Evolutionary conservation across 768 basidiomycete genomes (phyloP), one percentile per base, ranked within the genome.

Genomic region (Phaffia tasmanica): DNA sequence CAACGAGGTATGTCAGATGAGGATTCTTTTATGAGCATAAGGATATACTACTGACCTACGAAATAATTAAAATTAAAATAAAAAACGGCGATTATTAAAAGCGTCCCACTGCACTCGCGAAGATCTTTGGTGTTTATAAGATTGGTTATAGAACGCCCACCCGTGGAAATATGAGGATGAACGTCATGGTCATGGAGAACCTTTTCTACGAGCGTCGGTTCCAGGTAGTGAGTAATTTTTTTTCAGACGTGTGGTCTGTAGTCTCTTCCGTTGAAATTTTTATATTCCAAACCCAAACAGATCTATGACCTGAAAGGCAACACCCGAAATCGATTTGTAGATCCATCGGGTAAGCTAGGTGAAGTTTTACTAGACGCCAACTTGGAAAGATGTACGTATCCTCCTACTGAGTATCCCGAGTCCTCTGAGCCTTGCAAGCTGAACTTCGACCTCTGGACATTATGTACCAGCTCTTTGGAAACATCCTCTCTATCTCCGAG

Each of bases 281-380:
- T 18, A 25, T 64, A 55, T 15, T 16, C 19, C 32, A 18, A n/a
- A 32, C 59, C 3, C n/a, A 46, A 55, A 19, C 69, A 93, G 89
- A 92, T 97, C 55, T 99, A 94, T 74, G 95, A 99, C 74, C 79
- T 99, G 53, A 99, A 99, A 74, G 95, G 95, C 19, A 97, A 92
- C 19, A 92, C 86, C 18, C 82, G 95, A 55, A 95, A 95, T 74
- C 85, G 95, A 0, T 88, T 89, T 72, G 92, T 95, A 8, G 88
- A 86, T 68, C 86, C 89, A 14, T 94, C 91, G 3, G 89, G 89
- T 25, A 81, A 86, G 73, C 86, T 86, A 71, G 94, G 95, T 72
- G 90, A 97, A 73, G 95, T 99, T 6, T 80, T 98, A 47, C 78
- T 99, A 27, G 95, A 99, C 73, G 95, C 97, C 78, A 99, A 99